Base-by-base conservation (phyloP, 2,329 filamentous ascomycete genomes). In the Microcyclospora pomicola region DNA sequence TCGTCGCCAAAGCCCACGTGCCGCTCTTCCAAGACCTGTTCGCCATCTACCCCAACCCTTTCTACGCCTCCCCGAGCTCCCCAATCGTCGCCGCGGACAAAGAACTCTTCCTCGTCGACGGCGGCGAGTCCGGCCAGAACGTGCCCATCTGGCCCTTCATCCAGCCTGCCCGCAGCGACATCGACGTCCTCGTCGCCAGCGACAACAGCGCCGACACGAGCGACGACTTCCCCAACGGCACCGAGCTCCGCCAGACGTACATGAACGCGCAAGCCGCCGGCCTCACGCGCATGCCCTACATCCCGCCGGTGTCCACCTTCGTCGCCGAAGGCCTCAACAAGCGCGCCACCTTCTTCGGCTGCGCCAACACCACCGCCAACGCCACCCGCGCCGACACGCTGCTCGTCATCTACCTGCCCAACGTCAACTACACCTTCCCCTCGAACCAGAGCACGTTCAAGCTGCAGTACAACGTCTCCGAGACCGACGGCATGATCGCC, bases 161-260 rank as follows among this genome's bases (percentile, higher is more conserved):
- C 47, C 66, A 70, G 38, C 59, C 62, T 35, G 47, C 62, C 6
- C 69, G 74, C 39, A 15, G 12, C 30, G 55, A 61, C 41, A 64
- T 80, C 43, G 73, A 78, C 52, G 70, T 80, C 37, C 67, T 81
- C 51, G 69, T 80, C 55, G 75, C 75, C 35, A 66, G 75, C 51
- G 77, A 81, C 60, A 75, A 74, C 37, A 71, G 68, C 5, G 75
- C 73, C 48, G 77, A 81, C 58, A 77, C 72, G 0, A 53, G 61
- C 34, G 61, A 60, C 50, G 59, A 62, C 56, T 80, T 71, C 66
- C 76, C 76, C 46, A 71, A 79, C 53, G 76, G 75, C 40, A 69
- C 68, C 28, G 72, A 73, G 37, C 57, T 77, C 37, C 63, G 67
- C 39, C 68, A 71, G 40, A 73, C 72, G 13, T 79, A 75, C 58